phyloP scores from a whole-genome alignment of 345 rosid species.

The Rhodomyrtus tomentosa region DNA sequence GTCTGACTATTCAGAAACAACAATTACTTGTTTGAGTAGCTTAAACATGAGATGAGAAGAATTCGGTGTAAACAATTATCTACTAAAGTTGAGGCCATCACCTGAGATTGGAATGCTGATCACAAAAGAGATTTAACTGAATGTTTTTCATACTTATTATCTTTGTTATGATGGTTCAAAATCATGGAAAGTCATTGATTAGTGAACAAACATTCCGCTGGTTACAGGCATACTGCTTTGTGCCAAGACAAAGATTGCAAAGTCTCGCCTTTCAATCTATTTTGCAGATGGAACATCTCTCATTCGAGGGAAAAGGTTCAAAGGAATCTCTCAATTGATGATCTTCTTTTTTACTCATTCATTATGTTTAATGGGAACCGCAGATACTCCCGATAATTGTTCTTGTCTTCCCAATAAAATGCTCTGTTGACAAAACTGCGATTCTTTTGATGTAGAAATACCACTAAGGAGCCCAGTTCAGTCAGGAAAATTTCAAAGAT shows the following conservation, averaged over 20 bases:
- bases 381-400: neutral
- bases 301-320: constrained; percentile 38
- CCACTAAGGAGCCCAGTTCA: constrained; percentile 13
- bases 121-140: neutral
- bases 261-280: constrained; percentile 58
- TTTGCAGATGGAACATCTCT: constrained; percentile 80
- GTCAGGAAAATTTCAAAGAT: constrained; percentile 58
- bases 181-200: neutral
- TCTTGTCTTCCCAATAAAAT: neutral
- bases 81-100: neutral
- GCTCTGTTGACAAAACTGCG: neutral
- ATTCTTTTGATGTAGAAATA: neutral
- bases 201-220: constrained; percentile 1
- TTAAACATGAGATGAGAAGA: neutral
- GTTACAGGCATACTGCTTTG: constrained; percentile 75
- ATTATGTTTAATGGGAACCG: neutral
- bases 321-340: neutral
- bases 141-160: neutral
- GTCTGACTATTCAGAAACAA: neutral
- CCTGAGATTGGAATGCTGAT: neutral
- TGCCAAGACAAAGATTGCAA: constrained; percentile 81
- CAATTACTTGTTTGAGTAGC: neutral
- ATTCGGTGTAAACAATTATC: neutral
- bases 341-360: neutral
- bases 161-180: neutral